A percentile compares a stretch with the other conserved stretches of the same genome.
phyloP scores from a whole-genome alignment of 23 red algal species.

The Gracilaria vermiculophylla region DNA sequence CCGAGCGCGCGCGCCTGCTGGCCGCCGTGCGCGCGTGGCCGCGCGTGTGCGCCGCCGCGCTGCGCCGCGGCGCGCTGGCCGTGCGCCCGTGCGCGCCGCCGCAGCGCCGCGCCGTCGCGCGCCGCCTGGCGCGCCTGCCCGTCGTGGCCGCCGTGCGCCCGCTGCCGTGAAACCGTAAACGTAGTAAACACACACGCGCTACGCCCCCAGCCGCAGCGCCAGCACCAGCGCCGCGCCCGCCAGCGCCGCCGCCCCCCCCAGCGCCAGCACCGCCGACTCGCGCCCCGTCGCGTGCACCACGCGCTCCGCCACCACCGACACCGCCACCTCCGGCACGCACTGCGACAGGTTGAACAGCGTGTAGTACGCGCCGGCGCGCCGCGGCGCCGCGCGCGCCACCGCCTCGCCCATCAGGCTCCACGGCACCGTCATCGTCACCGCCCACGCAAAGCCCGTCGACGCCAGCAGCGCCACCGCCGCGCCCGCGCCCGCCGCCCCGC shows the following conservation, averaged over 20 bases:
- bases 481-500: not conserved
- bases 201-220: conserved; percentile 6
- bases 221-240: conserved; percentile 24
- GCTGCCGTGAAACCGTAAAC: not conserved
- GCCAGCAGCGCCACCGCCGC: conserved; percentile 40
- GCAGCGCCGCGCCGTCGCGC: not conserved
- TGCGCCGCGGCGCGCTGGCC: not conserved
- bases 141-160: not conserved
- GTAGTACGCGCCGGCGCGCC: conserved; percentile 32
- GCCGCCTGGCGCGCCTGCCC: not conserved
- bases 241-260: conserved; percentile 56
- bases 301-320: conserved; percentile 55
- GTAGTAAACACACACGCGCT: too few relatives aligned
- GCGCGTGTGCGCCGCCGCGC: not conserved
- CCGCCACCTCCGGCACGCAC: conserved; percentile 75
- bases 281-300: conserved; percentile 25
- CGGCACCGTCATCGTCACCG: conserved; percentile 84
- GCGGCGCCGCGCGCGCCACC: conserved; percentile 31
- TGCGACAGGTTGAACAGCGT: conserved; percentile 85
- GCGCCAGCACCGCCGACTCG: conserved; percentile 51
- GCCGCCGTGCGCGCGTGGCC: not conserved
- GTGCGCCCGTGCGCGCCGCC: not conserved
- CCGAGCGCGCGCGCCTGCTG: not conserved
- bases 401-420: conserved; percentile 77
- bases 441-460: conserved; percentile 79